Evolutionary conservation across 495 filamentous ascomycete genomes (phyloP).

Genomic region (Emericellopsis terricola): DNA sequence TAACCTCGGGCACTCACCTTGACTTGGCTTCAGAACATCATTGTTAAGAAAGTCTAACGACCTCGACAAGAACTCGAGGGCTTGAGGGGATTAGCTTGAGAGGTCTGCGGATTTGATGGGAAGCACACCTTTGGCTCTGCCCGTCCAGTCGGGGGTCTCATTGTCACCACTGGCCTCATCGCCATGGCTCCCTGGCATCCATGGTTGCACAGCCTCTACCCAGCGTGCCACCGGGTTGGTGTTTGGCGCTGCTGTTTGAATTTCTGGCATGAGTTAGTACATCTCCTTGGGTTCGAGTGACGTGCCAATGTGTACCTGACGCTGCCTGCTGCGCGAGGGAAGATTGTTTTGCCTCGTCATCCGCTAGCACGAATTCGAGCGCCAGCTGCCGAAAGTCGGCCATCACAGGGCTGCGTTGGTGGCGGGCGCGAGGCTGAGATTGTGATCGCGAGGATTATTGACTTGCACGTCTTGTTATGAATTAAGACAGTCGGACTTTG

Average conservation of each 20-base stretch:
- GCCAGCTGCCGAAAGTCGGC: conserved; percentile 25
- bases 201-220: conserved; percentile 28
- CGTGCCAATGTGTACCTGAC: conserved; percentile 9
- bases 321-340: conserved; percentile 22
- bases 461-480: no score
- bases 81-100: conserved; percentile 13
- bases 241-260: conserved; percentile 21
- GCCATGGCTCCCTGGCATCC: conserved; percentile 14
- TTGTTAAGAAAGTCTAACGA: conserved; percentile 22
- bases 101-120: not conserved
- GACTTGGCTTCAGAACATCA: conserved; percentile 10
- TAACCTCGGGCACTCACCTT: not conserved
- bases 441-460: no score
- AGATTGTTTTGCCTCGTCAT: conserved; percentile 16
- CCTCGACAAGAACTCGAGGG: conserved; percentile 25
- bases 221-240: conserved; percentile 24
- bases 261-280: conserved; percentile 11
- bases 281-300: not conserved
- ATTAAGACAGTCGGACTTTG: no score
- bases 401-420: no score
- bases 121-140: conserved; percentile 1
- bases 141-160: conserved; percentile 3
- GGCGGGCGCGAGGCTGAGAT: no score
- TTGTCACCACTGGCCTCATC: conserved; percentile 1
- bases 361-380: conserved; percentile 27